Evolutionary conservation across 441 rosid genomes (phyloP).

Genomic region (Raphanus hybrid): DNA sequence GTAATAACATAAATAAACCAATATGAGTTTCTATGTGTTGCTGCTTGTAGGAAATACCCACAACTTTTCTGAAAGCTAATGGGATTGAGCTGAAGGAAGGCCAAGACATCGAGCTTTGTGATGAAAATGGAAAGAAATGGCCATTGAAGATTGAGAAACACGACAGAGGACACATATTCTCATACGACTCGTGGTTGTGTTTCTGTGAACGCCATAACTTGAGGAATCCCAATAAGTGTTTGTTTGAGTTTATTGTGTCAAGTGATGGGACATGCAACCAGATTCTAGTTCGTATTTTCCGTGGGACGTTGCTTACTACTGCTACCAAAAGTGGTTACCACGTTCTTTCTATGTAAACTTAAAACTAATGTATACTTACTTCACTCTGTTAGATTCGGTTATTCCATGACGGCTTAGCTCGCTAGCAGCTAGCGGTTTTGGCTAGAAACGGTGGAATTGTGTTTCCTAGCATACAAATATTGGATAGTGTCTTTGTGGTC

Average conservation of each 20-base stretch:
- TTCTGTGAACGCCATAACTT: slow-evolving; percentile 22
- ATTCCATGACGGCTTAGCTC: neutral
- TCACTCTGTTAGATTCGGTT: neutral
- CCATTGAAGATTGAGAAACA: slow-evolving; percentile 6
- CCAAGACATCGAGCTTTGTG: slow-evolving; percentile 26
- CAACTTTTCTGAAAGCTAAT: slow-evolving; percentile 27
- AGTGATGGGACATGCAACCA: slow-evolving; percentile 36
- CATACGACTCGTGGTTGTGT: slow-evolving; percentile 9
- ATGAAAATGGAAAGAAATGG: slow-evolving; percentile 43
- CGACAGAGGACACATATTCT: slow-evolving; percentile 4
- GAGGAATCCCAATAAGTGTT: slow-evolving; percentile 10
- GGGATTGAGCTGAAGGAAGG: slow-evolving; percentile 30
- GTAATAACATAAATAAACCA: neutral
- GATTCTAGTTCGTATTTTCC: slow-evolving; percentile 27
- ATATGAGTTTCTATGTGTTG: neutral
- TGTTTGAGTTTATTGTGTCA: slow-evolving; percentile 35
- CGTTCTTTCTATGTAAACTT: slow-evolving; percentile 27
- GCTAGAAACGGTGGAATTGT: neutral
- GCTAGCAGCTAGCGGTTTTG: neutral
- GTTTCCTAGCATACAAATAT: neutral
- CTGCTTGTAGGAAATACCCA: slow-evolving; percentile 34
- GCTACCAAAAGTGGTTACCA: slow-evolving; percentile 17
- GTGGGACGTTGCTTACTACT: slow-evolving; percentile 24
- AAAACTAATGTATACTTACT: neutral
- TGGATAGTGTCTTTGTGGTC: neutral